Percentiles rank a stretch among this genome's conserved stretches.
phyloP scores from a whole-genome alignment of 768 basidiomycete species.

The Flagelloscypha sp. region DNA sequence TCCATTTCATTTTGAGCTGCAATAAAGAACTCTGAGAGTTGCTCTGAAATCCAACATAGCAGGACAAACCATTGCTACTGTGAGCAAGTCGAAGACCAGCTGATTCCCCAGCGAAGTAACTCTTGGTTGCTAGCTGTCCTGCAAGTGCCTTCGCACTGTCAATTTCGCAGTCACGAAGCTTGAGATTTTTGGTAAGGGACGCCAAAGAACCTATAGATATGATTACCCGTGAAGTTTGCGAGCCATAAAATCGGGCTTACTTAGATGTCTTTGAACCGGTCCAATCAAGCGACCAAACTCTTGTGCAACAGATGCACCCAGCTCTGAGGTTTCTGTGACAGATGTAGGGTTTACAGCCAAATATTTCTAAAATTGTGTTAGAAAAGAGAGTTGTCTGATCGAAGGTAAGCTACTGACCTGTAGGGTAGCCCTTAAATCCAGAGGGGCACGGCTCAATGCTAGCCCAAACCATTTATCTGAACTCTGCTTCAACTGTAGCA shows the following conservation, averaged over 20 bases:
- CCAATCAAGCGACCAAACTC: slow-evolving; percentile 79
- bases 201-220: slow-evolving; percentile 43
- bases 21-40: not conserved
- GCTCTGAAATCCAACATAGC: not conserved
- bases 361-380: slow-evolving; percentile 61
- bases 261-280: slow-evolving; percentile 63
- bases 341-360: slow-evolving; percentile 66
- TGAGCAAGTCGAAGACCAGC: slow-evolving; percentile 71
- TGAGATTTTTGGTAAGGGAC: slow-evolving; percentile 40
- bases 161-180: slow-evolving; percentile 65
- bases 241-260: slow-evolving; percentile 31
- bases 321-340: slow-evolving; percentile 68
- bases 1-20: slow-evolving; percentile 53
- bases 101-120: slow-evolving; percentile 83
- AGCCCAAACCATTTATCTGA: slow-evolving; percentile 81
- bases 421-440: slow-evolving; percentile 86
- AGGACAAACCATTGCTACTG: slow-evolving; percentile 49
- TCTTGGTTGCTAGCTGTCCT: slow-evolving; percentile 83
- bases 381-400: slow-evolving; percentile 2
- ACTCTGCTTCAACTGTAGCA: slow-evolving; percentile 62
- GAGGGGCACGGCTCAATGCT: slow-evolving; percentile 80
- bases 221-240: slow-evolving; percentile 5
- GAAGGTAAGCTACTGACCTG: slow-evolving; percentile 46
- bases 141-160: slow-evolving; percentile 78
- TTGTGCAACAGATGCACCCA: slow-evolving; percentile 87